Percentiles rank a stretch among this genome's conserved stretches.
phyloP scores from a whole-genome alignment of 108 stramenopile genomes.

The Cyclotella choctawhatcheeana region DNA sequence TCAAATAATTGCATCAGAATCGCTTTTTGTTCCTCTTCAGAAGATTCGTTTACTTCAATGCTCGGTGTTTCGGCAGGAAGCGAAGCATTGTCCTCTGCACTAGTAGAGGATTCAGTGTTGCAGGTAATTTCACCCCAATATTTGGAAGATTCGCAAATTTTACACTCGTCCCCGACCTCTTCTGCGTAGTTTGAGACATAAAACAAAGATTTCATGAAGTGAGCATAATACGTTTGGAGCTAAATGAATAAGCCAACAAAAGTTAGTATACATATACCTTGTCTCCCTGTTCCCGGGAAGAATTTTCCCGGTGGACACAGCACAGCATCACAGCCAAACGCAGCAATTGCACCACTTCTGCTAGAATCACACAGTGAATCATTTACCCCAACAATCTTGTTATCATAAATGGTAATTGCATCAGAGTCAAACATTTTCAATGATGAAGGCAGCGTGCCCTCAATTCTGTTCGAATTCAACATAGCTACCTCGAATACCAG shows the following conservation, averaged over 20 bases:
- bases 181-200: slow-evolving; percentile 6
- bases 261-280: background rate
- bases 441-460: slow-evolving; percentile 6
- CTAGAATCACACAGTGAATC: slow-evolving; percentile 7
- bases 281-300: slow-evolving; percentile 42
- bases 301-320: slow-evolving; percentile 67
- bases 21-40: slow-evolving; percentile 4
- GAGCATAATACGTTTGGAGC: no score
- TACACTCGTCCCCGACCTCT: slow-evolving; percentile 20
- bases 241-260: background rate
- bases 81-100: background rate
- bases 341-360: slow-evolving; percentile 48
- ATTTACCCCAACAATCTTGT: slow-evolving; percentile 13
- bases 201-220: background rate
- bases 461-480: slow-evolving; percentile 22
- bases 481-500: slow-evolving; percentile 16
- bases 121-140: slow-evolving; percentile 26
- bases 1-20: slow-evolving; percentile 31
- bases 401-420: slow-evolving; percentile 14
- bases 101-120: background rate
- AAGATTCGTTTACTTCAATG: background rate
- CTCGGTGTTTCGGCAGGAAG: background rate
- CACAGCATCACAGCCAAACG: slow-evolving; percentile 65
- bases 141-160: slow-evolving; percentile 4
- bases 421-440: slow-evolving; percentile 17